Evolutionary conservation across 1,284 basidiomycete species (phyloP).

Genomic region (Ganoderma lingzhi): DNA sequence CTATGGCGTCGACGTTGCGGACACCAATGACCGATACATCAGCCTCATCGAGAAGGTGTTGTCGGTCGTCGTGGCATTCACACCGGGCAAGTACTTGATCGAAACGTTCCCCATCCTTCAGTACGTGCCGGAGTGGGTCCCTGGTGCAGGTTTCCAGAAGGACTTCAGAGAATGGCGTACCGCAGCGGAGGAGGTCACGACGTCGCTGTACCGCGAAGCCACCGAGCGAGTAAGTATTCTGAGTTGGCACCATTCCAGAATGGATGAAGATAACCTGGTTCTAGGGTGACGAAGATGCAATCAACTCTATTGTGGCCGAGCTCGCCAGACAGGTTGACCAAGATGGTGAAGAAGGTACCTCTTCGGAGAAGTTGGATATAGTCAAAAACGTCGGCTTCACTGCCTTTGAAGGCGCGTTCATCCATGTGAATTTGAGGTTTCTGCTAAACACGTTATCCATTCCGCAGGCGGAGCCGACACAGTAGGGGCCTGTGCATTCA

Average conservation of each 20-base stretch:
- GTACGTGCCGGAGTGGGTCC: conserved; percentile 35
- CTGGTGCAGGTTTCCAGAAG: conserved; percentile 30
- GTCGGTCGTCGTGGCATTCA: conserved; percentile 13
- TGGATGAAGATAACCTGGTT: neutral
- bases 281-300: neutral
- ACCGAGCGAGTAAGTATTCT: neutral
- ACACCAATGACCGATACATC: conserved; percentile 24
- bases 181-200: conserved; percentile 6
- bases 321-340: conserved; percentile 4
- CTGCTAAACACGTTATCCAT: neutral
- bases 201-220: conserved; percentile 1
- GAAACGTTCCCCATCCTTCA: conserved; percentile 27
- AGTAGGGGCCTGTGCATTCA: neutral
- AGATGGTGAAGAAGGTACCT: conserved; percentile 7
- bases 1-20: conserved; percentile 29
- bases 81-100: conserved; percentile 22
- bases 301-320: conserved; percentile 11
- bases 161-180: conserved; percentile 7
- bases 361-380: neutral
- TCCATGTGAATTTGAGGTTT: neutral
- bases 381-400: conserved; percentile 14
- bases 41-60: conserved; percentile 21
- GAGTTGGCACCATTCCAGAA: neutral
- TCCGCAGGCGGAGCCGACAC: conserved; percentile 11
- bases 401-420: conserved; percentile 15